These are phyloP conservation scores for Saprolegnia diclina DNA, from an alignment of 352 stramenopile genomes.

Conservation along the genomic window DNA sequence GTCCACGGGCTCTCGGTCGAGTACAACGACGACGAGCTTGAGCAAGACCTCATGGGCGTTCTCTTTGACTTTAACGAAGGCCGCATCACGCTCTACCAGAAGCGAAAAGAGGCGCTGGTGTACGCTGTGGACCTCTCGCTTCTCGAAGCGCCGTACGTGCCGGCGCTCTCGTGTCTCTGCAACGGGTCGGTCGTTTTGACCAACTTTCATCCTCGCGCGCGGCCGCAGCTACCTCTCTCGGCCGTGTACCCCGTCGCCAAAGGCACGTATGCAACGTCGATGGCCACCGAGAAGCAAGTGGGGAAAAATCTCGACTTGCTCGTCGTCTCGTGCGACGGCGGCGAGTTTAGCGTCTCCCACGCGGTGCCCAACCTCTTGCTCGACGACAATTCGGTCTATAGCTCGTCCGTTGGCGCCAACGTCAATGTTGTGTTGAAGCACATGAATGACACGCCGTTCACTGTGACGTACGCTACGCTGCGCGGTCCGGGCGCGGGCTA, in stretches of 20 bases:
- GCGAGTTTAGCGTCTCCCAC: conserved; percentile 75
- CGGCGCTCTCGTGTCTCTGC: conserved; percentile 57
- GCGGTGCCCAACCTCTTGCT: conserved; percentile 56
- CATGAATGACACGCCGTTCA: conserved; percentile 74
- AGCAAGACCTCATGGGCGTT: conserved; percentile 46
- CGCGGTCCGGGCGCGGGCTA: conserved; percentile 72
- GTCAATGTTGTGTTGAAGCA: conserved; percentile 78
- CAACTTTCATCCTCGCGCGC: conserved; percentile 58
- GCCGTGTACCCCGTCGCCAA: conserved; percentile 35
- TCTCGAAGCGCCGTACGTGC: conserved; percentile 41
- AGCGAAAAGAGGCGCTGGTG: conserved; percentile 39
- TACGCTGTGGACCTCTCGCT: conserved; percentile 33
- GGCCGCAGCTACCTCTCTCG: conserved; percentile 44
- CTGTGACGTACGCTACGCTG: conserved; percentile 60
- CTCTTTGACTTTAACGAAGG: conserved; percentile 73
- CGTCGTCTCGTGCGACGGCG: conserved; percentile 63
- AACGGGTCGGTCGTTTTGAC: conserved; percentile 59
- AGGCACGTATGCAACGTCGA: neutral
- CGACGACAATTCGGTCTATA: conserved; percentile 79
- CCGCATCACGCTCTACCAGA: conserved; percentile 48
- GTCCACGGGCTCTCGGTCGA: conserved; percentile 28
- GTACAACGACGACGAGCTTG: conserved; percentile 40
- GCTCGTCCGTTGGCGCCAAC: conserved; percentile 60
- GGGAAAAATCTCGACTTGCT: conserved; percentile 67
- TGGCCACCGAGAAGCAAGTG: conserved; percentile 38